Base-by-base conservation (phyloP, 2,329 filamentous ascomycete genomes). In the Fusarium austroafricanum region DNA sequence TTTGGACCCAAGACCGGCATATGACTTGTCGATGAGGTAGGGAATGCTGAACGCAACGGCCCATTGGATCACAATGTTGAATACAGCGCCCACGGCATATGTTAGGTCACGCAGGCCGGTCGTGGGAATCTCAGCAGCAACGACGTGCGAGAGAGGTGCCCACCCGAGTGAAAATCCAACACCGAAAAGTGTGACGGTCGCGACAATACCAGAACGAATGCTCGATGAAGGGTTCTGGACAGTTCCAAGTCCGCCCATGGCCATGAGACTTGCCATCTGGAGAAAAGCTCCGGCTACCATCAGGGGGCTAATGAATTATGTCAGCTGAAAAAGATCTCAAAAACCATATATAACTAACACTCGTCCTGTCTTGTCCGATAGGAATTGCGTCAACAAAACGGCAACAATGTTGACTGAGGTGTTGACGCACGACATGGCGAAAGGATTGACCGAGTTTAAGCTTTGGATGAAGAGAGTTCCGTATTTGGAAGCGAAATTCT, bases 221-320 rank as follows among this genome's bases (percentile, higher is more conserved):
- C 39, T 21, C 11, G 63, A 50, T 1, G 64, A 68, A 2, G 71
- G 55, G 10, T 67, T 53, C 11, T 43, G 40, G 1, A 64, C 35
- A 15, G 75, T 75, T 15, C 79, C 79, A 11, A 81, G 68, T 3
- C 74, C 78, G 23, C 77, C 79, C 78, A 81, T 80, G 9, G 75
- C 74, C 18, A 80, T 70, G 3, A 79, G 67, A 6, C 70, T 69
- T 7, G 59, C 60, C 2, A 71, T 67, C 45, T 79, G 78, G 14
- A 79, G 39, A 12, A 59, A 43, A 1, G 72, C 71, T 4, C 76
- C 75, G 14, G 73, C 55, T 11, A 77, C 56, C 10, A 78, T 67
- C 47, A 74, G 42, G 11, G 64, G 57, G 9, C 73, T 55, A 60
- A 28, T 68, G 65, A 37, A 28, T 18, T 20, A 39, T 9, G 26